These are phyloP conservation scores for Wickerhamomyces bisporus DNA, from an alignment of 805 yeast genomes.

Conservation along the genomic window DNA sequence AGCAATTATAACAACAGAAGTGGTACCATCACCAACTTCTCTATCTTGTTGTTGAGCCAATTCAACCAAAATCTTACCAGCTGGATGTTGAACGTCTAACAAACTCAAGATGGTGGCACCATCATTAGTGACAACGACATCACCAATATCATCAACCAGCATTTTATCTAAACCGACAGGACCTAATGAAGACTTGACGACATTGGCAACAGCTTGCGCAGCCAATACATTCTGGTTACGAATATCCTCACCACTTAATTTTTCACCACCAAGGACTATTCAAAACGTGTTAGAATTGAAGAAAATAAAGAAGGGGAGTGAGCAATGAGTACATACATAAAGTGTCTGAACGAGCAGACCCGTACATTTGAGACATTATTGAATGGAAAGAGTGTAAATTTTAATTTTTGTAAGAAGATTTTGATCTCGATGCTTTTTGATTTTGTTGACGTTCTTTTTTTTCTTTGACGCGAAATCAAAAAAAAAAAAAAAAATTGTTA, in stretches of 20 bases:
- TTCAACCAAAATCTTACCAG: slow-evolving; percentile 94
- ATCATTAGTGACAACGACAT: slow-evolving; percentile 96
- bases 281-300: no score
- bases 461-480: neutral
- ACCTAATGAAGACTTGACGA: slow-evolving; percentile 92
- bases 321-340: slow-evolving; percentile 47
- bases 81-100: slow-evolving; percentile 97
- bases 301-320: neutral
- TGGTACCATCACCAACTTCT: slow-evolving; percentile 98
- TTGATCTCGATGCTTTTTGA: neutral
- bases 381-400: neutral
- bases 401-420: neutral
- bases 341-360: slow-evolving; percentile 85
- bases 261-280: slow-evolving; percentile 85
- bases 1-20: slow-evolving; percentile 95
- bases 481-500: neutral
- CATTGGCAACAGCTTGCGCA: slow-evolving; percentile 97
- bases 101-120: slow-evolving; percentile 94
- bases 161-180: slow-evolving; percentile 98
- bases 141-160: slow-evolving; percentile 98
- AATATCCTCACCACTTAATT: slow-evolving; percentile 91
- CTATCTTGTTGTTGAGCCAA: slow-evolving; percentile 98
- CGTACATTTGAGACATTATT: slow-evolving; percentile 56
- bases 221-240: slow-evolving; percentile 95
- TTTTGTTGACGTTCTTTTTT: neutral